Evolutionary conservation across 148 eudicot species (phyloP).

Genomic region (Nepenthes gracilis): DNA sequence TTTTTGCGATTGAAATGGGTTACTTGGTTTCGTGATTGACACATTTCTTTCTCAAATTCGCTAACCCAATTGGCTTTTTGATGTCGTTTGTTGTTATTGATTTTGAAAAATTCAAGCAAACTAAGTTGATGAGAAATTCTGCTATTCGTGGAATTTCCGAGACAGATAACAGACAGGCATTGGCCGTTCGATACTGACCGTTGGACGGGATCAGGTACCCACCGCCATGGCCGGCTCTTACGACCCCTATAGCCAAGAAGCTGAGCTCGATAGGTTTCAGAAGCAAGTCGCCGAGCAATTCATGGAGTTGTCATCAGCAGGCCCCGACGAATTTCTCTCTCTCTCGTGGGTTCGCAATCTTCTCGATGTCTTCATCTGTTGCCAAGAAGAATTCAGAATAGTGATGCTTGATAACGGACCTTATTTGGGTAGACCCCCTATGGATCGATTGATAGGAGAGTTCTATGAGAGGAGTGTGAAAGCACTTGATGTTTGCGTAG

Average conservation of each 20-base stretch:
- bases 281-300: no score
- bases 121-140: no score
- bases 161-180: no score
- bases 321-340: conserved; percentile 35
- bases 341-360: conserved; percentile 54
- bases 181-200: no score
- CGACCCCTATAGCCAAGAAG: neutral
- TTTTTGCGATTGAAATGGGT: no score
- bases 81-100: no score
- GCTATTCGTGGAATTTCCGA: no score
- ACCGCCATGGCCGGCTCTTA: neutral
- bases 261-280: neutral
- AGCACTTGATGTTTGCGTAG: conserved; percentile 75
- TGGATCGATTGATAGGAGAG: conserved; percentile 47
- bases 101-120: no score
- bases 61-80: no score
- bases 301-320: neutral
- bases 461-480: conserved; percentile 70
- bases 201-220: no score
- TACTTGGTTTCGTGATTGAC: no score
- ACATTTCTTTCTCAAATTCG: no score
- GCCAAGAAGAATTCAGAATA: conserved; percentile 58
- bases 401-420: conserved; percentile 26
- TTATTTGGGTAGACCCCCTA: conserved; percentile 26
- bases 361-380: conserved; percentile 48